phyloP scores from a whole-genome alignment of 305 asterid species.

The Petunia hybrid region DNA sequence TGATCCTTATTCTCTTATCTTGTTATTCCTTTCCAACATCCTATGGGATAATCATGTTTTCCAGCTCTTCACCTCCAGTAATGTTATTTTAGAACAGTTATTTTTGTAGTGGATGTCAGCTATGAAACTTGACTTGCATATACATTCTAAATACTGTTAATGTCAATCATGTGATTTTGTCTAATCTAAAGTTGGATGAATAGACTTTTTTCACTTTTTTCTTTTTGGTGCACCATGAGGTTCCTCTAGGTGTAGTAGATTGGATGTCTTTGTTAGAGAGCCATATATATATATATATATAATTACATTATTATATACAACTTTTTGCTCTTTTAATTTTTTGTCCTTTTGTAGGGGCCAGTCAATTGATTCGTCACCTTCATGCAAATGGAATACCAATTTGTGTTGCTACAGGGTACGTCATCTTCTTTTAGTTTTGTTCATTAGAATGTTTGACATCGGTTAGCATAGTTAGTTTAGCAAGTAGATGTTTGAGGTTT shows the following conservation, averaged over 20 bases:
- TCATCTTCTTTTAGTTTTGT: conserved; percentile 30
- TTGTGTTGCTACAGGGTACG: conserved; percentile 94
- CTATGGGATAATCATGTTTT: neutral
- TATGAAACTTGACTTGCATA: conserved; percentile 15
- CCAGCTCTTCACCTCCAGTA: neutral
- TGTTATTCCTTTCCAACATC: neutral
- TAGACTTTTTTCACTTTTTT: too few species aligned
- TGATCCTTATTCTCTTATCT: neutral
- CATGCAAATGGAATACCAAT: conserved; percentile 86
- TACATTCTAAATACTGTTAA: neutral
- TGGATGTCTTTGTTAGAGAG: too few species aligned
- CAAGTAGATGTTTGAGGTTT: neutral
- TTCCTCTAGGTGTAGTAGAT: too few species aligned
- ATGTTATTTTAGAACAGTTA: neutral
- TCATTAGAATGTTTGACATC: neutral
- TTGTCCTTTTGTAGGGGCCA: conserved; percentile 63
- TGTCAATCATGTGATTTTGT: neutral
- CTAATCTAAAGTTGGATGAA: neutral
- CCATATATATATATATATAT: too few species aligned
- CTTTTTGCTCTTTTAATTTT: conserved; percentile 18
- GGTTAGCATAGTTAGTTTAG: neutral
- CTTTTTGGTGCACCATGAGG: too few species aligned
- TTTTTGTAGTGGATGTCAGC: neutral
- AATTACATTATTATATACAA: neutral
- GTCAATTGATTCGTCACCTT: conserved; percentile 78